Percentiles rank a stretch among this genome's conserved stretches.
These are phyloP conservation scores for Halteria grandinella DNA, from an alignment of 73 alveolate species.

Conservation along the genomic window DNA sequence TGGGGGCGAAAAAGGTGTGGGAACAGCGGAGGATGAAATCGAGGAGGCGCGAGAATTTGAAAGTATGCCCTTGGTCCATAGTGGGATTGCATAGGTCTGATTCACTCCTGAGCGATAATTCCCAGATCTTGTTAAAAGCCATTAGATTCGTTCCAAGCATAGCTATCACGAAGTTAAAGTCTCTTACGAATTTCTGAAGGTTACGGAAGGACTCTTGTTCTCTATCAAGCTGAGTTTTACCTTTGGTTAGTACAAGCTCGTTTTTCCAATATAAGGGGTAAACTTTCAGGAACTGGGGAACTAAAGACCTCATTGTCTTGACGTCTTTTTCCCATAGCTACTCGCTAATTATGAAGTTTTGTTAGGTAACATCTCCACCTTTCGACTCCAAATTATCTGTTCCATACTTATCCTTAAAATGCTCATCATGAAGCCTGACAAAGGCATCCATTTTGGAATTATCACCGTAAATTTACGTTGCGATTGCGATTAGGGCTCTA, in stretches of 20 bases:
- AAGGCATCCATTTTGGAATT: slow-evolving; percentile 8
- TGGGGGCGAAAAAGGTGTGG: slow-evolving; percentile 13
- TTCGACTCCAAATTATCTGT: no score
- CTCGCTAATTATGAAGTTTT: background rate
- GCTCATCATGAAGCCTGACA: background rate
- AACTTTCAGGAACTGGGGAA: background rate
- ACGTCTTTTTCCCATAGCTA: slow-evolving; percentile 37
- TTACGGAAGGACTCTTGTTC: slow-evolving; percentile 20
- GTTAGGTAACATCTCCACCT: background rate
- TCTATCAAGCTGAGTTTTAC: slow-evolving; percentile 14
- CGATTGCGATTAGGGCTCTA: background rate
- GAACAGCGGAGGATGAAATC: slow-evolving; percentile 24
- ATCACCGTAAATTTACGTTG: slow-evolving; percentile 1
- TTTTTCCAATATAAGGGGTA: slow-evolving; percentile 49
- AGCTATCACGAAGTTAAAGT: slow-evolving; percentile 13
- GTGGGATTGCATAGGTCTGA: slow-evolving; percentile 12
- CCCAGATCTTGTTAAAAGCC: slow-evolving; percentile 13
- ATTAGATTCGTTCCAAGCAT: background rate
- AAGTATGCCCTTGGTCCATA: slow-evolving; percentile 36
- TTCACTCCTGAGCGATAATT: slow-evolving; percentile 5
- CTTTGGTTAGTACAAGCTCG: slow-evolving; percentile 16
- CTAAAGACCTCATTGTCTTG: slow-evolving; percentile 11
- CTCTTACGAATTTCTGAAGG: slow-evolving; percentile 29
- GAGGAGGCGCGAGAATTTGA: background rate
- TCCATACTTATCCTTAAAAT: background rate